Base-by-base conservation (phyloP, 345 rosid genomes). In the Lepidium africanum region DNA sequence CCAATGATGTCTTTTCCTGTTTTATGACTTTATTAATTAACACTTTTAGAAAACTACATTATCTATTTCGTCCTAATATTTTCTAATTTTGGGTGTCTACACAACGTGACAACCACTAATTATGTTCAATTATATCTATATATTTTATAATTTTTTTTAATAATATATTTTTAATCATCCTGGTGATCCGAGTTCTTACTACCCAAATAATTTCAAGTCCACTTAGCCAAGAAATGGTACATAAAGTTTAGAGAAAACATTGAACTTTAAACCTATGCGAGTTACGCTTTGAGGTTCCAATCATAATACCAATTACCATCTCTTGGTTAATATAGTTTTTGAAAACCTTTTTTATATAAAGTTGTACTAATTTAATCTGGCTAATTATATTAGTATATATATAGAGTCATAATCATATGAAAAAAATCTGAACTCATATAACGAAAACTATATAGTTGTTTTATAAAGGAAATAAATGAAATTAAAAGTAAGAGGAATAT, bases 51-150 rank as follows among this genome's bases (percentile, higher is more conserved):
- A 47, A 58, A 51, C 57, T 65, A 21, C 67, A 65, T 59, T 58
- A 54, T 39, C 59, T 42, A 17, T 49, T 30, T 42, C 25, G 45
- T 59, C 10, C 16, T 35, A 16, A 50, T 17, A n/a, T 39, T n/a
- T 36, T 45, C 37, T 40, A 17, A 7, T 61, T 45, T 67, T 60
- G 45, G 50, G 58, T 27, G 61, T 33, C 61, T 35, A 35, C 67
- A 84, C 67, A 84, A 78, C 83, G 77, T 86, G 90, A 72, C 72
- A 51, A 59, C 83, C 87, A 85, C 85, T 76, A 25, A 25, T n/a
- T 25, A 73, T 51, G 48, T 23, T 42, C 42, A 65, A 25, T 17
- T 27, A 51, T 58, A 19, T 4, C 27, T 4, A 55, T 0, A 36
- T 9, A 6, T 38, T n/a, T 10, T 19, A n/a, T 50, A 49, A 3